phyloP scores from a whole-genome alignment of 345 rosid genomes.

The Gossypium bickii region DNA sequence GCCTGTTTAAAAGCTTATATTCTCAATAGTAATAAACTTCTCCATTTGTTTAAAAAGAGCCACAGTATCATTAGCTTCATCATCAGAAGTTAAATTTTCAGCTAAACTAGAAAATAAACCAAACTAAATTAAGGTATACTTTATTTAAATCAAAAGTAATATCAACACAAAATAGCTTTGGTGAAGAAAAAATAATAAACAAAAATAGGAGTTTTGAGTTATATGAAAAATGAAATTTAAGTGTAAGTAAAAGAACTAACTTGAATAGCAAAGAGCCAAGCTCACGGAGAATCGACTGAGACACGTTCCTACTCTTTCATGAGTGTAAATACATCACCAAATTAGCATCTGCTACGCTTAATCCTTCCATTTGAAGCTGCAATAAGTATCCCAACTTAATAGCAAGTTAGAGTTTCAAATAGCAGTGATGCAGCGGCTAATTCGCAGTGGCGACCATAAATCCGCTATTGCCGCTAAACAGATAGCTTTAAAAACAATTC shows the following conservation, averaged over 20 bases:
- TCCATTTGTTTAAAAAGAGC: background rate
- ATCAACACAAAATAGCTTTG: background rate
- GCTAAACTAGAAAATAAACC: background rate
- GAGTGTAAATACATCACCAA: conserved; percentile 62
- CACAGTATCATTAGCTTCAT: background rate
- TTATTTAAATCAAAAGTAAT: background rate
- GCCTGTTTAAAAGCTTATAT: background rate
- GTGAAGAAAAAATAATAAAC: background rate
- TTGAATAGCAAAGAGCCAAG: conserved; percentile 77
- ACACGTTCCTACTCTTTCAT: conserved; percentile 45
- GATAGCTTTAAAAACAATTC: too few relatives aligned
- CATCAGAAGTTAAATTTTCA: background rate
- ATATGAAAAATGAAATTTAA: background rate
- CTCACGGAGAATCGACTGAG: conserved; percentile 62
- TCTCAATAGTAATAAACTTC: background rate
- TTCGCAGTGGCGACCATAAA: too few relatives aligned
- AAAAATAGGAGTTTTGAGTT: background rate
- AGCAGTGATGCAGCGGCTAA: too few relatives aligned
- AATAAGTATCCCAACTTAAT: background rate
- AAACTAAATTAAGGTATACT: background rate
- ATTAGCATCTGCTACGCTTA: conserved; percentile 53
- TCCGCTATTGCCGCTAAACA: too few relatives aligned
- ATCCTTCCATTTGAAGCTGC: conserved; percentile 54
- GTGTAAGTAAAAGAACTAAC: conserved; percentile 29
- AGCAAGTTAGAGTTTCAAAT: too few relatives aligned